Base-by-base conservation (phyloP, 106 monocot species). In the Allium fistulosum region DNA sequence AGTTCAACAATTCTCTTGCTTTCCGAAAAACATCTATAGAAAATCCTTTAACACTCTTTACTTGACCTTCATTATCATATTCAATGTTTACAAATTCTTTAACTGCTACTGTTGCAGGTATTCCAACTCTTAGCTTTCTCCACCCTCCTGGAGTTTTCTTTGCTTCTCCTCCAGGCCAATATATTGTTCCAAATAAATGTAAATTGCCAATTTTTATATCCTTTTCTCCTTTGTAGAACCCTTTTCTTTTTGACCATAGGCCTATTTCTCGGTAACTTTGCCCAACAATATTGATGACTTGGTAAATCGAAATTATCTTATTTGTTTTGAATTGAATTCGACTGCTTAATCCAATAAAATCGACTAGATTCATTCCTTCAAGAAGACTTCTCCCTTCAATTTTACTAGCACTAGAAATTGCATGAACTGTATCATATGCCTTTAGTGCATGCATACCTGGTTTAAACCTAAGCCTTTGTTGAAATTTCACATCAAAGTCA, bases 21-120 rank as follows among this genome's bases (percentile, higher is more conserved):
- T 66, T 66, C 61, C 13, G 26, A 37, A 10, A 61, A 61, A 61
- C 61, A 16, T 73, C 78, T 37, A 78, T 73, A 51, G 59, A 78
- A 61, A 78, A 78, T 45, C 78, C 78, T 10, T 10, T 67, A 11
- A 53, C 18, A 46, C 48, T 12, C 50, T 26, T 51, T 11, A 28
- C 65, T 26, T 52, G 26, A 1, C 0, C 48, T 7, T 26, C 26
- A 18, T n/a, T 26, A 8, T 26, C 28, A 15, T 61, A 60, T 7
- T 28, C 63, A 52, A 63, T 53, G 53, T 72, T 59, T 11, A 71
- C 71, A 60, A 71, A 59, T 18, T 16, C 22, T 17, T 15, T 8
- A 15, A 59, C 8, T 8, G 15, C 59, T 15, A 53, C 53, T 6
- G 12, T 53, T 53, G 15, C 15, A 8, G 59, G 26, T 61, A 61